Evolutionary conservation across 2,329 filamentous ascomycete genomes (phyloP), one percentile per base, ranked within the genome.

Genomic region (Thelonectria olida): DNA sequence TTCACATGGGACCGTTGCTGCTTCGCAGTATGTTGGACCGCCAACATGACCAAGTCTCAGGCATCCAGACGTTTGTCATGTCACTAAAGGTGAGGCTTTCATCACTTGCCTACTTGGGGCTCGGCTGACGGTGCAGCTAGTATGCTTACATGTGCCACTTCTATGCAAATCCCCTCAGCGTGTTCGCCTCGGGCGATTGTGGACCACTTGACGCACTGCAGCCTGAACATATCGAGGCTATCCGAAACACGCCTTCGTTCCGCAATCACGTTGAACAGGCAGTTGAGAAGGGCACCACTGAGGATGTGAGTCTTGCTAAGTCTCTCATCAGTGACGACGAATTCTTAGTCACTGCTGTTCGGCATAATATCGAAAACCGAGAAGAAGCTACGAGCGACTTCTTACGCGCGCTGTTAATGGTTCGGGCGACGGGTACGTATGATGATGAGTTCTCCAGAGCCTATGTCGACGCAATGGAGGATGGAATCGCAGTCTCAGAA

Each of bases 71-170:
- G 8, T 92, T 95, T 72, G 82, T 90, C 48, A 87, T 87, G 72
- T 88, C 90, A 10, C 70, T 93, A 2, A 91, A 91, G 81, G 89
- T 89, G 74, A 67, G 75, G 49, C 4, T 8, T 13, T 10, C 15
- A 13, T 28, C 6, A 17, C 13, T 3, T 20, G 2, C 17, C 15
- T 27, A 5, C 2, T 44, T 2, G 15, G 22, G 15, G n/a, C 25
- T 19, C 49, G 28, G 19, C 63, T 71, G 38, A 72, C 68, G 4
- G 63, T 36, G 39, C 5, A 19, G 63, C 17, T 74, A 92, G 85
- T 96, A 95, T 76, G 88, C 90, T 1, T 93, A 93, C 72, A 94
- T 96, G 92, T 92, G 90, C 58, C 91, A 93, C 73, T 95, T 92
- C 72, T 95, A 92, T 68, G 90, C 90, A 38, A 95, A 93, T 67